phyloP scores from a whole-genome alignment of 2,329 filamentous ascomycete genomes.

The Aureobasidium zeae region DNA sequence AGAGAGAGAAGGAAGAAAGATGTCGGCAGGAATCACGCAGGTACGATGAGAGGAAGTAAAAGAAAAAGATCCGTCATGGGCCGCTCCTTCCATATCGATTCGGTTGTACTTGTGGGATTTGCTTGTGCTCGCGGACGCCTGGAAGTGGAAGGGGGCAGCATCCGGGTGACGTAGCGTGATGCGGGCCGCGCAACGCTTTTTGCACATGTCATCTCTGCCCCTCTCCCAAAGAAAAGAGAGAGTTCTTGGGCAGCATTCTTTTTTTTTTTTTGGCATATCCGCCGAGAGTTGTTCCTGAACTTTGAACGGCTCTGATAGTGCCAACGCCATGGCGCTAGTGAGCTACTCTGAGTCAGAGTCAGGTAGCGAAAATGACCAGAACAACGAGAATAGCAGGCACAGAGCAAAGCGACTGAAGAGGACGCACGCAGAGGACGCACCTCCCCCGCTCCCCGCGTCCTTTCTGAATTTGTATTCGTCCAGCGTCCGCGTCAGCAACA shows the following conservation, averaged over 20 bases:
- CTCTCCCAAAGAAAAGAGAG: too few relatives aligned
- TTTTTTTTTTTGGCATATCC: too few relatives aligned
- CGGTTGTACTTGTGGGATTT: neutral
- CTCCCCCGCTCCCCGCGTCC: slow-evolving; percentile 57
- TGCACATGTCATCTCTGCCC: slow-evolving; percentile 6
- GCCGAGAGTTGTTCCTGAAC: slow-evolving; percentile 2
- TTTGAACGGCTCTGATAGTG: too few relatives aligned
- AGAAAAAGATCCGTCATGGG: slow-evolving; percentile 7
- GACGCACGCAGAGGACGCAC: slow-evolving; percentile 10
- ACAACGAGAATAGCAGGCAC: slow-evolving; percentile 27
- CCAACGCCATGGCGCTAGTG: slow-evolving; percentile 55
- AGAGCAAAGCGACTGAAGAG: slow-evolving; percentile 5
- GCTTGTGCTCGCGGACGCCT: neutral
- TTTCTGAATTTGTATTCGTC: slow-evolving; percentile 90
- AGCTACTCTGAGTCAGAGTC: slow-evolving; percentile 55
- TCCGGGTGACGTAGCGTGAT: slow-evolving; percentile 4
- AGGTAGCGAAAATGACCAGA: too few relatives aligned
- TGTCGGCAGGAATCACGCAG: slow-evolving; percentile 6
- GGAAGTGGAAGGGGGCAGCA: too few relatives aligned
- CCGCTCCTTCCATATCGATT: neutral
- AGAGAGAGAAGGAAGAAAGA: neutral
- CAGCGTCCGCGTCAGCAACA: slow-evolving; percentile 64
- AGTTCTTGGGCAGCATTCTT: too few relatives aligned
- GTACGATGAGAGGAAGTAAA: slow-evolving; percentile 7
- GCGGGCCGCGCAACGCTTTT: slow-evolving; percentile 2